Base-by-base conservation (phyloP, 208 protist species). In the Crithidia fasciculata region DNA sequence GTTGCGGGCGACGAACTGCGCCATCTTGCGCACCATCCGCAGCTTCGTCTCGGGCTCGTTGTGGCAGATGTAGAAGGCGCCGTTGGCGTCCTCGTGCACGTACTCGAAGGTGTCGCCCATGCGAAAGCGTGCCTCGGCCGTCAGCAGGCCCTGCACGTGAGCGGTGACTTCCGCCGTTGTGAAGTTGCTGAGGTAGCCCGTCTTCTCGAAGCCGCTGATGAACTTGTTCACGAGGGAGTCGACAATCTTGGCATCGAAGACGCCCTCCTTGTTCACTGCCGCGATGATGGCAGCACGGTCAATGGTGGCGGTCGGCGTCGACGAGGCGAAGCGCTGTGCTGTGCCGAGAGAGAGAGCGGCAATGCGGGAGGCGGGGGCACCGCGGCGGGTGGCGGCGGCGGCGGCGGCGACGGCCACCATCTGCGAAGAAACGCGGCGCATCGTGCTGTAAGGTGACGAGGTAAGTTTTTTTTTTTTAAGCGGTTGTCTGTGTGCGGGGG, bases 1-100 rank as follows among this genome's bases (percentile, higher is more conserved):
- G 47, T 72, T 81, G 41, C 19, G 70, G 6, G 69, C 63, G 8
- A 89, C 76, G 69, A 91, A 92, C 56, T 67, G 52, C 37, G 83
- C 71, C 64, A 95, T 78, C 55, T 82, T 81, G 53, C 88, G 88
- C 56, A 94, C 74, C 78, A 88, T 82, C 7, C 66, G 57, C 41
- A 92, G 67, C 55, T 83, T 85, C 43, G 49, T 85, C 15, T 65
- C 43, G 49, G 76, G 72, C 43, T 80, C 80, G 60, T 88, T 91
- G 63, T 64, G 66, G 77, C 87, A 93, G 69, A 95, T 85, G 78
- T 90, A 93, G 80, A 94, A 94, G 55, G 88, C 91, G 41, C 39
- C 65, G 41, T 67, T 39, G 44, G 76, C 75, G 12, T 58, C 69
- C 69, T 92, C 85, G 76, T 91, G 84, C 39, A 84, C 69, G 85